Percentiles rank a stretch among this genome's conserved stretches.
phyloP scores from a whole-genome alignment of 202 grass and related monocot genomes.

The Schoenoplectus triqueter region DNA sequence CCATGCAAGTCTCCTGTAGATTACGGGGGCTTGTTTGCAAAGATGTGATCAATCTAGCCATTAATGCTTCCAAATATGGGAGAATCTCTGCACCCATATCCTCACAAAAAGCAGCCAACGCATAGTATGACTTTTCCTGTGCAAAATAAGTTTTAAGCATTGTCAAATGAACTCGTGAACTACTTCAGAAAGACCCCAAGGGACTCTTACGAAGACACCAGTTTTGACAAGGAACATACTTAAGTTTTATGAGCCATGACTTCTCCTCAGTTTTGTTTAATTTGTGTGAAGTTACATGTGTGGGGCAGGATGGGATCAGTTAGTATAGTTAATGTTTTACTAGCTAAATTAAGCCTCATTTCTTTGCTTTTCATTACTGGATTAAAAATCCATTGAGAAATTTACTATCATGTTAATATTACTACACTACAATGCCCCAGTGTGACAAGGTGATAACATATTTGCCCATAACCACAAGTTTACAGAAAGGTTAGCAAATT shows the following conservation, averaged over 20 bases:
- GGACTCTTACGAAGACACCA: neutral
- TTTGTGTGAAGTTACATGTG: neutral
- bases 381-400: neutral
- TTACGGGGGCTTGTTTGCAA: constrained; percentile 84
- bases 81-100: constrained; percentile 98
- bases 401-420: neutral
- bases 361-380: neutral
- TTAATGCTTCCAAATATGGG: constrained; percentile 89
- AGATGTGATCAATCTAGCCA: constrained; percentile 78
- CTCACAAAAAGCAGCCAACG: constrained; percentile 95
- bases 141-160: constrained; percentile 29
- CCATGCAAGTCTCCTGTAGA: constrained; percentile 99
- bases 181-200: neutral
- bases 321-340: neutral
- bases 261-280: neutral
- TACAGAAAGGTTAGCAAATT: neutral
- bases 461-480: neutral
- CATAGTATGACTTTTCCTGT: constrained; percentile 99
- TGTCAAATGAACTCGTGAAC: constrained; percentile 28
- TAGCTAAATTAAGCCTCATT: neutral
- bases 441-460: constrained; percentile 5
- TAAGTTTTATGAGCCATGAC: neutral
- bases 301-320: neutral
- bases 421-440: neutral
- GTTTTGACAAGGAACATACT: neutral